phyloP scores from a whole-genome alignment of 169 alveolate genomes.

The Plasmodium gaboni region DNA sequence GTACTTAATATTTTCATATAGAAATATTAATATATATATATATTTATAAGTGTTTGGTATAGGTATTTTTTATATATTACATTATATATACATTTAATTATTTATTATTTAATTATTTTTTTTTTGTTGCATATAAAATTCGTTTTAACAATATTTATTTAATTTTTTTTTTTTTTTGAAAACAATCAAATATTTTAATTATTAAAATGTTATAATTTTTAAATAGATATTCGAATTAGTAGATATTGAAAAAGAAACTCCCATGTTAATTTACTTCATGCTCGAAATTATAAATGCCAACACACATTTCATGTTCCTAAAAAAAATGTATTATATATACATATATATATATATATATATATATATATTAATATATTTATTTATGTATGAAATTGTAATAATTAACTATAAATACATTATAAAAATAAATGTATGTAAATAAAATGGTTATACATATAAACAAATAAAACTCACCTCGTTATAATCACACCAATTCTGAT shows the following conservation, averaged over 20 bases:
- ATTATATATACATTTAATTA: too few relatives aligned
- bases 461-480: constrained; percentile 21
- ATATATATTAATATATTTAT: too few relatives aligned
- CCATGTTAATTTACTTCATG: constrained; percentile 12
- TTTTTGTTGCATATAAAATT: neutral
- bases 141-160: neutral
- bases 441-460: too few relatives aligned
- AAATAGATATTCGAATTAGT: neutral
- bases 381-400: too few relatives aligned
- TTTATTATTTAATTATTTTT: neutral
- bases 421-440: too few relatives aligned
- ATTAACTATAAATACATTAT: too few relatives aligned
- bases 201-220: neutral
- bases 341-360: too few relatives aligned
- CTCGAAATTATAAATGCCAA: constrained; percentile 55
- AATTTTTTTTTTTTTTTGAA: neutral
- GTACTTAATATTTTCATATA: too few relatives aligned
- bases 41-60: too few relatives aligned
- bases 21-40: too few relatives aligned
- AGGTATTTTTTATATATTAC: too few relatives aligned
- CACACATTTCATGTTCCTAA: constrained; percentile 73
- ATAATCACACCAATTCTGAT: constrained; percentile 65
- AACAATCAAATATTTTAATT: neutral
- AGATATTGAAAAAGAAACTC: neutral
- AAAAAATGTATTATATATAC: neutral